Base-by-base conservation (phyloP, 2,329 filamentous ascomycete genomes). In the Elsinoe arachidis region DNA sequence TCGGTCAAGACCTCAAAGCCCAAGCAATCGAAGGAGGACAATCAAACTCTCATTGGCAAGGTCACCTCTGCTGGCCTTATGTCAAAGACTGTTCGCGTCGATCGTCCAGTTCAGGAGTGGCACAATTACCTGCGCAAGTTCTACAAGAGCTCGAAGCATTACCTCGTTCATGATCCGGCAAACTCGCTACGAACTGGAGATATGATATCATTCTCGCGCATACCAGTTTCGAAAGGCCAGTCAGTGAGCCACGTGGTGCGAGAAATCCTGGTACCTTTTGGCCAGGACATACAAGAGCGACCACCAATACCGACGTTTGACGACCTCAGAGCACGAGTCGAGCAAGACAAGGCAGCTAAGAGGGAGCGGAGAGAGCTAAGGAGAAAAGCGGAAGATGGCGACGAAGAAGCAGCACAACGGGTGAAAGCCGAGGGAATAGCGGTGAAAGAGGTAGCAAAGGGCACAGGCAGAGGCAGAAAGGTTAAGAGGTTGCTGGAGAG, bases 161-260 rank as follows among this genome's bases (percentile, higher is more conserved):
- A 86, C 68, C 81, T 92, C 30, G 87, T 91, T 37, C 86, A 90
- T 75, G 88, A 93, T 71, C 88, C 88, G 26, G 82, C 82, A 70
- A 81, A 83, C 63, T 90, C 86, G 23, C 79, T 90, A 37, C 79
- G 84, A 58, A 80, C 80, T 53, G 88, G 88, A 67, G 88, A 93
- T 69, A 81, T 92, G 2, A 82, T 93, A 26, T 78, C 82, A 61
- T 87, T 92, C 64, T 81, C 85, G 56, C 79, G 83, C 61, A 87
- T 92, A 64, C 81, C 82, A 55, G 81, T 80, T 5, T 83, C 81
- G 39, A 82, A 82, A 61, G 74, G 77, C 61, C 23, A 56, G 10
- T 55, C 54, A 19, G 88, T 91, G 64, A 81, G 82, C 23, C 87
- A 92, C 65, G 83, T 91, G 35, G 84, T 93, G 26, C 83, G 85